Base-by-base conservation (phyloP, 164 flowering plant genomes). In the Stephania cephalantha region DNA sequence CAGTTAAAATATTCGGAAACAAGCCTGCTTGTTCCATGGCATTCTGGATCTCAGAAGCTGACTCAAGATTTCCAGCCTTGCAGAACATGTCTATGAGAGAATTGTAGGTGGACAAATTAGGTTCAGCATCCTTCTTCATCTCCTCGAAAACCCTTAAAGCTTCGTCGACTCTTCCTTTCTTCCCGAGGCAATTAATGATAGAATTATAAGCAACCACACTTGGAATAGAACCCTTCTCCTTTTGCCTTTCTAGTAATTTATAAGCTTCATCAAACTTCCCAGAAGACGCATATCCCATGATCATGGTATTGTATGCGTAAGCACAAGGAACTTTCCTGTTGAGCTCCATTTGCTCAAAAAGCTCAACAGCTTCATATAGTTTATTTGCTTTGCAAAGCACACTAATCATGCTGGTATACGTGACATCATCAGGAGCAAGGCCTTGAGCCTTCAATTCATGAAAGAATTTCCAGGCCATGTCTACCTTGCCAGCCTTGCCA, bases 391-490 rank as follows among this genome's bases (percentile, higher is more conserved):
- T 91, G 80, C 92, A 95, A 29, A 95, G 89, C 80, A 95, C 94
- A 64, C 93, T 89, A 18, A 95, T 91, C 97, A 95, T 89, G 88
- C 93, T 95, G 22, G 95, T 90, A 80, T 90, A 91, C 8, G 98
- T 91, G 46, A 95, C 97, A 74, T 95, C 97, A 84, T 95, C 97
- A 55, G 97, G 97, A 78, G 74, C 61, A 68, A 93, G 68, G 45
- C 91, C 93, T 70, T 84, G 84, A 20, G 92, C 78, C 76, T 86
- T 86, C 90, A 95, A 88, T 84, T 95, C 97, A 78, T 95, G 93
- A 76, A 95, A 95, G 83, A 95, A 95, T 77, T 95, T 95, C 97
- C 98, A 93, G 30, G 95, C 97, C 91, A 93, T 91, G 78, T 95
- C 97, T 71, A 93, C 92, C 83, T 92, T 91, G 30, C 98, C 98